Evolutionary conservation across 1,139 yeast genomes (phyloP), one percentile per base, ranked within the genome.

Genomic region (Hemisphaericaspora lyxosophila): DNA sequence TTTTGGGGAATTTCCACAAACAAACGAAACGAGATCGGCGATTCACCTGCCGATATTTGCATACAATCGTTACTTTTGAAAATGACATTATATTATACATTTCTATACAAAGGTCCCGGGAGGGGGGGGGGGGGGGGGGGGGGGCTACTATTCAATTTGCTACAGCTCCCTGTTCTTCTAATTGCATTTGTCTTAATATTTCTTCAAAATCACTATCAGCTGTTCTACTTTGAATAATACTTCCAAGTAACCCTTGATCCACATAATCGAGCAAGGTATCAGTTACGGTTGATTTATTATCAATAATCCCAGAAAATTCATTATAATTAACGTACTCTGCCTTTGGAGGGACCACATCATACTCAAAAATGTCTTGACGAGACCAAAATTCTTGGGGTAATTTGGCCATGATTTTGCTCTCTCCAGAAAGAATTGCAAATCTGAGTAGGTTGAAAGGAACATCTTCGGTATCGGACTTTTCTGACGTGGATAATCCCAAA

Each of bases 381-480:
- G 73, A 69, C 85, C 88, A 85, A n/a, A 83, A 67, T 2, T 61
- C 51, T 30, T 69, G 55, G 0, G 94, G 94, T 13, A 84, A 66
- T 47, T 75, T 74, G 1, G 86, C 87, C 85, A 84, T 79, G 0
- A 82, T 71, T 35, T 78, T 73, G 22, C 78, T 79, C 54, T 84
- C 92, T 12, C 85, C 86, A 0, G 89, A 81, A 31, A 85, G 59
- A 24, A 84, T 72, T 2, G 80, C 83, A 57, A 83, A 82, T 43
- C 94, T 66, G 5, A 84, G 50, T 41, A 85, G 64, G 50, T 82
- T 84, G 8, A 61, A 55, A 1, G 90, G 89, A 2, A 82, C 64
- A 9, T 60, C 62, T 3, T 57, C 51, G 33, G 41, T 47, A 30
- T 36, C 31, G 23, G 39, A 37, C 7, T 34, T 40, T 7, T 18